Evolutionary conservation across 108 stramenopile species (phyloP), one percentile per base, ranked within the genome.

Genomic region (Poteriospumella lacustris): DNA sequence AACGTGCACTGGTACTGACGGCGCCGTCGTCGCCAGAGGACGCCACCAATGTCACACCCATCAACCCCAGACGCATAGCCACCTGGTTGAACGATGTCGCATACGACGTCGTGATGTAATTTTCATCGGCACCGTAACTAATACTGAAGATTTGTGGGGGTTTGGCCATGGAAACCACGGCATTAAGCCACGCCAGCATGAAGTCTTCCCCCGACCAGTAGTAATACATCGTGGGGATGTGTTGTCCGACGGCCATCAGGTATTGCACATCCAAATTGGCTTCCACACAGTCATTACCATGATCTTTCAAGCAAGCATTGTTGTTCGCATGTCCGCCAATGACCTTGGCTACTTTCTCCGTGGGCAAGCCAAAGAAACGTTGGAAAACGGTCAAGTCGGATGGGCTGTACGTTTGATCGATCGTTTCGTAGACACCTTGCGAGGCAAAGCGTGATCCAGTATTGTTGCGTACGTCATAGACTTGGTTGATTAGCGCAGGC

Each of bases 191-290:
- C 19, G n/a, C n/a, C 69, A 56, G 15, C 52, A 24, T 19, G 19
- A 19, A 56, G 24, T 24, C 52, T 19, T 15, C 24, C 19, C 24
- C 52, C 15, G 15, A 15, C 15, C 15, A 15, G 42, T 70, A 70
- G 69, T 36, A 47, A 19, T 70, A 70, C n/a, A 36, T 70, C 26
- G 69, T 70, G 40, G 69, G 15, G 1, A 3, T 3, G 29, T 42
- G 2, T 3, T 31, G 69, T 2, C 2, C 15, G 9, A 41, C 28
- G 0, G 69, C 42, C 0, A 33, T 70, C 0, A 70, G 2, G 29
- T 70, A 70, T 19, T 70, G 69, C 3, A 70, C 24, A 3, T 70
- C 69, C 5, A 70, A 42, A 2, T 70, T 70, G 5, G 42, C 44
- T 19, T 70, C 69, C 40, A 0, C 44, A 19, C 69, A 70, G 42